phyloP scores from a whole-genome alignment of 139 green algal species.

The Axilococcus clingmanii region DNA sequence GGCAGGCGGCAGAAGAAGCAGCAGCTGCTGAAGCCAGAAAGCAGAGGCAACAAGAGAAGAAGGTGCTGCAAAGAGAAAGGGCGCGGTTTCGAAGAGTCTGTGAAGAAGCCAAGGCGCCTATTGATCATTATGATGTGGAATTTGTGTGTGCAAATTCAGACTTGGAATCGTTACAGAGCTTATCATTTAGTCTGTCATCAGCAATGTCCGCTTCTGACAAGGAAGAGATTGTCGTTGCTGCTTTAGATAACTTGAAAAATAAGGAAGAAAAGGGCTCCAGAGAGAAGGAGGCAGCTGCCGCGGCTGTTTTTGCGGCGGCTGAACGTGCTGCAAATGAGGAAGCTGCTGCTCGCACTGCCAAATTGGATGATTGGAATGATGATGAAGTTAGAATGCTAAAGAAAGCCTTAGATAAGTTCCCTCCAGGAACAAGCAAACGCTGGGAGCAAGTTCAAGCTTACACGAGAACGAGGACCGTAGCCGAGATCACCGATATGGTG shows the following conservation, averaged over 20 bases:
- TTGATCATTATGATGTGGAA: constrained; percentile 45
- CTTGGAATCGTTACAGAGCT: constrained; percentile 23
- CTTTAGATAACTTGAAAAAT: constrained; percentile 13
- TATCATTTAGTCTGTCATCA: constrained; percentile 31
- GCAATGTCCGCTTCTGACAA: constrained; percentile 5
- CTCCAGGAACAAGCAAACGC: constrained; percentile 69
- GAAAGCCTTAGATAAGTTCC: constrained; percentile 85
- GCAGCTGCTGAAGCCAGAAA: constrained; percentile 45
- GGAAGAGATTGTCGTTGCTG: background rate
- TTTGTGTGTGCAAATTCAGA: constrained; percentile 42
- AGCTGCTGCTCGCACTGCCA: constrained; percentile 8
- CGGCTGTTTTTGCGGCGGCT: constrained; percentile 14
- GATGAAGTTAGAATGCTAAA: constrained; percentile 77
- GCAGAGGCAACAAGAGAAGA: constrained; percentile 70
- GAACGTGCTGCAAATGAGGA: constrained; percentile 12
- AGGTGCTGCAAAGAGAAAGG: constrained; percentile 72
- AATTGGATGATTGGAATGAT: constrained; percentile 28
- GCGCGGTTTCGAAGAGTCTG: constrained; percentile 42
- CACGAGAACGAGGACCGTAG: constrained; percentile 65
- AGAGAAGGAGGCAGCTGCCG: constrained; percentile 18
- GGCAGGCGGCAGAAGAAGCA: constrained; percentile 29
- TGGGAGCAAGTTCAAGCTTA: constrained; percentile 69
- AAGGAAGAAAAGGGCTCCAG: constrained; percentile 17
- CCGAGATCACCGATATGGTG: constrained; percentile 81
- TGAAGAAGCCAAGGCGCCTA: background rate